Percentiles rank a stretch among this genome's conserved stretches.
These are phyloP conservation scores for Rhododendron simsii DNA, from an alignment of 148 eudicot species.

Conservation along the genomic window DNA sequence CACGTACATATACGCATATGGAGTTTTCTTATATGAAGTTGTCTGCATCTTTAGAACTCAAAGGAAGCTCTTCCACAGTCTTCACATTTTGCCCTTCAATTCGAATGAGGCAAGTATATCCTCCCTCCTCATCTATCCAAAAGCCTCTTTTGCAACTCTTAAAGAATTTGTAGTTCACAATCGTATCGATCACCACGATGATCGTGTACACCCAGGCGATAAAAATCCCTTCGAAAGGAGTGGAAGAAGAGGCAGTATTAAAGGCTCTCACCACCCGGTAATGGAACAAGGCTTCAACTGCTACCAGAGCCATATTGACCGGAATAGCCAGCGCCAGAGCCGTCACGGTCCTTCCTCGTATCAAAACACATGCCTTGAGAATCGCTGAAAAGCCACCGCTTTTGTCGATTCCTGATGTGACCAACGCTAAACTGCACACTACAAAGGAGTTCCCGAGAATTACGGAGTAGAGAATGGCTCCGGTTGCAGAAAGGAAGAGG, in stretches of 20 bases:
- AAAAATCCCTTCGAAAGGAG: conserved; percentile 52
- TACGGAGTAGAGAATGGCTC: conserved; percentile 51
- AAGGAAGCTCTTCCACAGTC: conserved; percentile 16
- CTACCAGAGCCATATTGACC: conserved; percentile 52
- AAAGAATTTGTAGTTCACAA: conserved; percentile 50
- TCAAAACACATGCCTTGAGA: conserved; percentile 44
- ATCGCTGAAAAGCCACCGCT: conserved; percentile 39
- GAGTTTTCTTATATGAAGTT: background rate
- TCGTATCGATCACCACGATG: conserved; percentile 48
- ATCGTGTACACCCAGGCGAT: conserved; percentile 64
- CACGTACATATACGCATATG: background rate
- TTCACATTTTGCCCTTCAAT: conserved; percentile 7
- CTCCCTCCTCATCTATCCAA: conserved; percentile 4
- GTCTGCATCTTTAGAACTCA: conserved; percentile 5
- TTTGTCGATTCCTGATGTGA: conserved; percentile 37
- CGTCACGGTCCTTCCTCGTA: conserved; percentile 45
- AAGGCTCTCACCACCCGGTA: conserved; percentile 30
- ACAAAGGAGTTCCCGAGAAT: conserved; percentile 54
- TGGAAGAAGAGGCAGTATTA: background rate
- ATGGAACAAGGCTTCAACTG: conserved; percentile 63
- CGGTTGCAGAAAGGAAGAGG: conserved; percentile 27
- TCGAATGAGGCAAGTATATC: background rate
- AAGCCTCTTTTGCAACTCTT: conserved; percentile 36
- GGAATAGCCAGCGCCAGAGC: conserved; percentile 63
- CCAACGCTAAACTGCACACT: conserved; percentile 47